Evolutionary conservation across 345 rosid genomes (phyloP).

Genomic region (Citrus cavaleriei): DNA sequence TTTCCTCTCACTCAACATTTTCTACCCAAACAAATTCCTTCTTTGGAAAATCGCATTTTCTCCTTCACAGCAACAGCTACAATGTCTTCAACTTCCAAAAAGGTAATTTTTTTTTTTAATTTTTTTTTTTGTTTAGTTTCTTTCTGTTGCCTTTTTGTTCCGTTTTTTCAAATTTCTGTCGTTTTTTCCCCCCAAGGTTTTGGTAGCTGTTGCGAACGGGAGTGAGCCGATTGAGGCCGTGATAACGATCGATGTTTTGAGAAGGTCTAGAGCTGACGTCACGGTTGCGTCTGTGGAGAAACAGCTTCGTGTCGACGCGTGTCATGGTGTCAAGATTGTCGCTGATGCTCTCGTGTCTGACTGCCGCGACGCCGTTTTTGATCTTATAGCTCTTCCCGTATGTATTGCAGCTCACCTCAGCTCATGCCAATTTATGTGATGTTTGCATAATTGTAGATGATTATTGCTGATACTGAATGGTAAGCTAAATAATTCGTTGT

Average conservation of each 20-base stretch:
- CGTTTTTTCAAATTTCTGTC: not conserved
- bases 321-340: constrained; percentile 65
- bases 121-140: too few relatives aligned
- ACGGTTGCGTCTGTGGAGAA: constrained; percentile 81
- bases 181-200: constrained; percentile 41
- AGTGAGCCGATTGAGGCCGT: constrained; percentile 95
- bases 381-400: constrained; percentile 80
- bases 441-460: not conserved
- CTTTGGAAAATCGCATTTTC: not conserved
- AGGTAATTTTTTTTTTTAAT: constrained; percentile 20
- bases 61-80: too few relatives aligned
- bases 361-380: constrained; percentile 47
- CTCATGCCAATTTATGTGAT: not conserved
- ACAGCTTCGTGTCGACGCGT: constrained; percentile 61
- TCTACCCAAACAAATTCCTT: not conserved
- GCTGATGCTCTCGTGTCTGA: constrained; percentile 71
- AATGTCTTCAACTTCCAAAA: constrained; percentile 36
- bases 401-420: not conserved
- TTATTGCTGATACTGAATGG: not conserved
- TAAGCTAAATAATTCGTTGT: too few relatives aligned
- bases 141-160: too few relatives aligned
- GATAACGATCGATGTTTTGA: constrained; percentile 72
- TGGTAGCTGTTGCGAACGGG: constrained; percentile 89
- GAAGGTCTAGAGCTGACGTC: constrained; percentile 81
- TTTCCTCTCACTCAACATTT: not conserved